These are phyloP conservation scores for Plasmodium fragile DNA, from an alignment of 169 alveolate species.

Conservation along the genomic window DNA sequence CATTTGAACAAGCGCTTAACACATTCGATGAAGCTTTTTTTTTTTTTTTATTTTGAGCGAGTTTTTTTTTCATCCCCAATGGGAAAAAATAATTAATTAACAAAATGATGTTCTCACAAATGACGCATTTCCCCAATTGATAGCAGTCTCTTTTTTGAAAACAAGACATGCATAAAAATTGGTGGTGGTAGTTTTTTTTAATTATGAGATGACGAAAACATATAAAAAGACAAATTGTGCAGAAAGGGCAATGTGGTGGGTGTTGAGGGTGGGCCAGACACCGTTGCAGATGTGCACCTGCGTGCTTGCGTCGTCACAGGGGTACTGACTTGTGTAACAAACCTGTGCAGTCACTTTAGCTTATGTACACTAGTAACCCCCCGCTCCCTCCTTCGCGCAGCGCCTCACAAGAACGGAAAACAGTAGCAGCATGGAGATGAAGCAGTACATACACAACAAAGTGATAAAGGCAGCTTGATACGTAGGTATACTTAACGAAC, in stretches of 20 bases:
- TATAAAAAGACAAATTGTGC: background rate
- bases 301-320: background rate
- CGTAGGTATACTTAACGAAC: constrained; percentile 29
- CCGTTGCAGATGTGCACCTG: background rate
- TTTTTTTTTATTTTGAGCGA: background rate
- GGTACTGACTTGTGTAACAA: background rate
- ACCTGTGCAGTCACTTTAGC: background rate
- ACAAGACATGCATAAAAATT: background rate
- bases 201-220: background rate
- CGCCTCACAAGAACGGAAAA: constrained; percentile 28
- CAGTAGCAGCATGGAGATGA: constrained; percentile 23
- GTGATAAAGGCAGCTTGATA: constrained; percentile 39
- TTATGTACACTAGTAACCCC: background rate
- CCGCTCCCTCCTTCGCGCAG: background rate
- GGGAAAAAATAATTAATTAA: background rate
- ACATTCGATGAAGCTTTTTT: background rate
- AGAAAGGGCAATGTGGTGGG: background rate
- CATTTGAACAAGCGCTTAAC: background rate
- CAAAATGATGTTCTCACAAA: background rate
- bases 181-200: background rate
- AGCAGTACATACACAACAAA: constrained; percentile 22
- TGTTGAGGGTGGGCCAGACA: background rate
- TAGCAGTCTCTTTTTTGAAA: background rate
- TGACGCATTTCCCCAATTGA: background rate
- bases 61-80: background rate